Base-by-base conservation (phyloP, 768 basidiomycete genomes). In the Kockovaella imperatae region DNA sequence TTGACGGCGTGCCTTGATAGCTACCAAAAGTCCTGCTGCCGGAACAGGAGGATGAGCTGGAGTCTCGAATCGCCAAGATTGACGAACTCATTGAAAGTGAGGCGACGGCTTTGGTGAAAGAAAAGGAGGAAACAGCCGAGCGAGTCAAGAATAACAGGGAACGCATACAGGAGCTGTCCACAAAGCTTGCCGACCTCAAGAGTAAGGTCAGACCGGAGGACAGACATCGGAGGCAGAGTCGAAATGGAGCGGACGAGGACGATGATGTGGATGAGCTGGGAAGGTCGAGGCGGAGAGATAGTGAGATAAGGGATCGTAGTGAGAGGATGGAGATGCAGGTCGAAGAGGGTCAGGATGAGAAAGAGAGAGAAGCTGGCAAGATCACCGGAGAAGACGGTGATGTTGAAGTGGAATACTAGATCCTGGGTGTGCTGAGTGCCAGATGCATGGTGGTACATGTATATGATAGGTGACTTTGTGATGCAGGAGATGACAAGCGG, bases 21-120 rank as follows among this genome's bases (percentile, higher is more conserved):
- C 39, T 64, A 24, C 69, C 69, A 3, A 64, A 67, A 52, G 52
- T 65, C 40, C 54, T 70, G 17, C 36, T 67, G 6, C 59, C 59
- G 1, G 49, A 62, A 14, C 69, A 70, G 51, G 53, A 62, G 54
- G 49, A 52, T 21, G 45, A 51, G 5, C 54, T 70, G 8, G 45
- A 55, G 14, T 40, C 52, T 0, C 58, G 57, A 24, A 51, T 53
- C 21, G 55, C 52, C 14, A 60, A 59, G 29, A 50, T 67, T n/a
- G 47, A 58, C 35, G 57, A 67, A 36, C 38, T 67, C 13, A 53
- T 70, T 29, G 30, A 52, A 3, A 54, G 60, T 13, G 67, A 70
- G 40, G 39, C 31, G 1, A 28, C 42, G 1, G 45, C 41, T 3
- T 35, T 67, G 28, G 47, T 32, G 4, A 57, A 60, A 28, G 64